These are phyloP conservation scores for Sporothrix curviconia DNA, from an alignment of 2,329 filamentous ascomycete species.

Conservation along the genomic window DNA sequence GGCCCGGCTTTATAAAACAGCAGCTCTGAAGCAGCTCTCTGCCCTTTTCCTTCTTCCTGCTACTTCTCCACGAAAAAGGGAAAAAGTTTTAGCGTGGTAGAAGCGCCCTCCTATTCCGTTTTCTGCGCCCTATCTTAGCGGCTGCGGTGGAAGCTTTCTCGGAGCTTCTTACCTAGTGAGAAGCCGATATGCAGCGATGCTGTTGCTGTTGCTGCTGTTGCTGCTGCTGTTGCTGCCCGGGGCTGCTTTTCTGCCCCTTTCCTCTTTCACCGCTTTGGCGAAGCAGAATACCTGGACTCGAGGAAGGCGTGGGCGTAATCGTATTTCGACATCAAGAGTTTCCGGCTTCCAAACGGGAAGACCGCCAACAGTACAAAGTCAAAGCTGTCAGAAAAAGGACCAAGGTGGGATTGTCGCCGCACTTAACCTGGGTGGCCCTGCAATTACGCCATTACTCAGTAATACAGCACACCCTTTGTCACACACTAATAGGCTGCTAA, in stretches of 20 bases:
- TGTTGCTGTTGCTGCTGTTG: not conserved
- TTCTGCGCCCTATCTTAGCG: conserved; percentile 10
- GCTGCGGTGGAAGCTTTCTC: not conserved
- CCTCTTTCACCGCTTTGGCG: not conserved
- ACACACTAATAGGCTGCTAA: no score
- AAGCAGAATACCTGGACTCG: not conserved
- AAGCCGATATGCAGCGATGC: not conserved
- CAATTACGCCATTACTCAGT: no score
- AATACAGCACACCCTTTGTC: no score
- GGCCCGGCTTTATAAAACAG: not conserved
- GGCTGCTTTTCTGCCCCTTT: not conserved
- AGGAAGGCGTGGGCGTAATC: not conserved
- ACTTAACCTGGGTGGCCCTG: no score
- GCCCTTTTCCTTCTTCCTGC: no score
- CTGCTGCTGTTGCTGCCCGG: not conserved
- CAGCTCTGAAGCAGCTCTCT: not conserved
- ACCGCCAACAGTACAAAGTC: no score
- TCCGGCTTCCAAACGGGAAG: no score
- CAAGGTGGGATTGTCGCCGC: no score
- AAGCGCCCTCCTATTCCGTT: conserved; percentile 13
- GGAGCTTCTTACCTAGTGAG: not conserved
- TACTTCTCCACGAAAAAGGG: not conserved
- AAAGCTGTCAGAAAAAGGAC: no score
- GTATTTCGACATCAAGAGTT: no score
- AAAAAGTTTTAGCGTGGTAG: not conserved